Evolutionary conservation across 1,139 yeast species (phyloP).

Genomic region (Kluyveromyces sp.): DNA sequence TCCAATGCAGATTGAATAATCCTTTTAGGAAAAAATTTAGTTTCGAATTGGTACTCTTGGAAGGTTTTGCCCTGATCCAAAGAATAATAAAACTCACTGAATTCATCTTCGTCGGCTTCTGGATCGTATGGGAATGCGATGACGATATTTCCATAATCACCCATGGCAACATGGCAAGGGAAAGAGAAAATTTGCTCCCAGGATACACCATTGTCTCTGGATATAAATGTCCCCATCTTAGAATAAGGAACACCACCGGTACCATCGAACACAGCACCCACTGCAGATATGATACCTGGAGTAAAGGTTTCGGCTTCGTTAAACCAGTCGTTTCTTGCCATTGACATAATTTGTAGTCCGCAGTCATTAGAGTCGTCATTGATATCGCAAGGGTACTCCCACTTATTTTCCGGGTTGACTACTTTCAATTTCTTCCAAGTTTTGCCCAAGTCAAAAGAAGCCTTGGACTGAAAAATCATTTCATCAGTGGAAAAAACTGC

Average conservation of each 20-base stretch:
- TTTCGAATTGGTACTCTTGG: conserved; percentile 45
- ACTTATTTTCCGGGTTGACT: conserved; percentile 34
- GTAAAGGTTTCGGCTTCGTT: background rate
- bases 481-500: too few relatives aligned
- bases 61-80: conserved; percentile 71
- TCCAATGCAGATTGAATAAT: conserved; percentile 58
- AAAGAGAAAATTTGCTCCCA: conserved; percentile 56
- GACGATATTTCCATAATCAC: conserved; percentile 74
- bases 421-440: conserved; percentile 52
- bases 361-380: background rate
- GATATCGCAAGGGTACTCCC: conserved; percentile 49
- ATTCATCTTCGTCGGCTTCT: conserved; percentile 24
- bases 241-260: background rate
- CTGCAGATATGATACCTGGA: conserved; percentile 3
- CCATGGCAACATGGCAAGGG: conserved; percentile 56
- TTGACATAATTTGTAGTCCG: background rate
- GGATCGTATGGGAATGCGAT: conserved; percentile 41
- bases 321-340: background rate
- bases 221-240: conserved; percentile 42
- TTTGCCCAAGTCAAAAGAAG: conserved; percentile 58
- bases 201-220: conserved; percentile 70
- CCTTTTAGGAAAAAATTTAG: conserved; percentile 37
- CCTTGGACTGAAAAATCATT: conserved; percentile 24
- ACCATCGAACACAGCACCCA: conserved; percentile 1
- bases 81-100: conserved; percentile 45